These are phyloP conservation scores for Ganoderma meredithae DNA, from an alignment of 1,284 basidiomycete genomes.

Conservation along the genomic window DNA sequence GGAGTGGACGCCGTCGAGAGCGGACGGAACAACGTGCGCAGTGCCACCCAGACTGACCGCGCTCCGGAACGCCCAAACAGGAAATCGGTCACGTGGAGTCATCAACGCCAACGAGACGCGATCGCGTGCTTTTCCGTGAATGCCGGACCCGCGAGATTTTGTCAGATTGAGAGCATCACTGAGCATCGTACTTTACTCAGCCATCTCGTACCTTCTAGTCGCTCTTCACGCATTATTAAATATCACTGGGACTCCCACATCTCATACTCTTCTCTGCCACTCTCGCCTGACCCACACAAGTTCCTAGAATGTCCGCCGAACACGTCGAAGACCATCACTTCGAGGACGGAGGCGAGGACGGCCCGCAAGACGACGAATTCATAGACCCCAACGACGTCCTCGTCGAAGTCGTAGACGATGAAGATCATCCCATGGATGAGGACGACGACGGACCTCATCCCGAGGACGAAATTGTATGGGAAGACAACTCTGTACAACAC, in stretches of 20 bases:
- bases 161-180: constrained; percentile 20
- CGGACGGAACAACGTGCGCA: no score
- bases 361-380: constrained; percentile 51
- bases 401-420: constrained; percentile 72
- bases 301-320: constrained; percentile 34
- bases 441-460: constrained; percentile 62
- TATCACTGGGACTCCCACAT: not conserved
- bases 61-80: not conserved
- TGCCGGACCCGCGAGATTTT: constrained; percentile 18
- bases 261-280: not conserved
- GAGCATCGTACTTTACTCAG: constrained; percentile 26
- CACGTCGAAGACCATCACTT: constrained; percentile 48
- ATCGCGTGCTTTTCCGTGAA: constrained; percentile 16
- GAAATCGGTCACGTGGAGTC: not conserved
- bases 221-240: constrained; percentile 17
- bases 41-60: not conserved
- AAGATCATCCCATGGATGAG: constrained; percentile 79
- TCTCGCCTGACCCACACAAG: not conserved
- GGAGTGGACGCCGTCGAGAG: no score
- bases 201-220: constrained; percentile 18
- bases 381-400: constrained; percentile 69
- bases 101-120: constrained; percentile 4
- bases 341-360: constrained; percentile 39
- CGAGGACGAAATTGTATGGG: constrained; percentile 48
- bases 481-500: constrained; percentile 73